Base-by-base conservation (phyloP, 257 asterid genomes). In the Jasminum sambac region DNA sequence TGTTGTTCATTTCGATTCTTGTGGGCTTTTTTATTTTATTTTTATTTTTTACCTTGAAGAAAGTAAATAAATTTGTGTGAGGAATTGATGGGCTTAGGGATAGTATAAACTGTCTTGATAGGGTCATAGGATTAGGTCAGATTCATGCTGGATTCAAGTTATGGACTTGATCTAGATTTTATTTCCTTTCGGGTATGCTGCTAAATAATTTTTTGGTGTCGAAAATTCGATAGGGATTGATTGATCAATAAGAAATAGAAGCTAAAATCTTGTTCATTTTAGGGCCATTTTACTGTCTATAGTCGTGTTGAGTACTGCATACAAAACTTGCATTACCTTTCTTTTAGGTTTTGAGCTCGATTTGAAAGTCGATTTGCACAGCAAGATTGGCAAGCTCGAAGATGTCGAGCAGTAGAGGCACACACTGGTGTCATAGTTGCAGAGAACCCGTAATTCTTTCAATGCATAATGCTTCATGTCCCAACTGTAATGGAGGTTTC, bases 341-440 rank as follows among this genome's bases (percentile, higher is more conserved):
- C 43, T 23, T 68, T 50, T 72, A 73, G 80, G 59, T 66, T 11
- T 12, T 36, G 59, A 25, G 58, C 72, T 26, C 59, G 43, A 58
- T 50, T 23, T 26, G 68, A 42, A 48, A n/a, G 48, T 14, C n/a
- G 64, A 25, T 13, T 36, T 36, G n/a, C 64, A 17, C 43, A 19
- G 43, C 41, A 9, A 9, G 50, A 66, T 57, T 52, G 63, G 68
- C n/a, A 62, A 68, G 58, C 66, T 58, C 48, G 60, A 81, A 52
- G 82, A 93, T 89, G 96, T 84, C 97, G 23, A 83, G 77, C 26
- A 77, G 77, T 5, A 78, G 88, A 58, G 77, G 85, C 62, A 85
- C 89, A 10, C 98, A 91, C 73, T 95, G 99, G 98, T 95, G 99
- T 73, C 77, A 88, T 60, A 87, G 77, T 73, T 95, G 99, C 70